A percentile compares a stretch with the other conserved stretches of the same genome.
These are phyloP conservation scores for Daldinia eschscholtzii DNA, from an alignment of 2,329 filamentous ascomycete species.

Conservation along the genomic window DNA sequence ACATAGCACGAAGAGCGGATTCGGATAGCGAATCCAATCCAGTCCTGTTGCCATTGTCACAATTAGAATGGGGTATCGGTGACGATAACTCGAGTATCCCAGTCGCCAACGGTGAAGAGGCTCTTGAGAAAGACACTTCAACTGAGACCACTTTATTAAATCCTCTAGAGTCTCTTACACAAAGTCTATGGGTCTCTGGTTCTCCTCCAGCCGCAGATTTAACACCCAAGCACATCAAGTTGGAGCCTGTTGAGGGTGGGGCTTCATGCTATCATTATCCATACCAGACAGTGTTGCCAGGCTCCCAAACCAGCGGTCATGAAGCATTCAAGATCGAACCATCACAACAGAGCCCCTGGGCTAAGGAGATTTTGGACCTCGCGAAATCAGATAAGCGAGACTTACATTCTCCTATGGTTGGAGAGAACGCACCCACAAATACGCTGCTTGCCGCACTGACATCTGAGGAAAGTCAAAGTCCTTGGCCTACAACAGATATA, in stretches of 20 bases:
- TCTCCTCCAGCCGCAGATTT: constrained; percentile 17
- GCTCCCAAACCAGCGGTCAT: constrained; percentile 25
- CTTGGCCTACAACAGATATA: constrained; percentile 14
- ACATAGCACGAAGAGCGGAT: constrained; percentile 12
- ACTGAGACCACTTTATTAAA: neutral
- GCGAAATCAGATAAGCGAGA: constrained; percentile 6
- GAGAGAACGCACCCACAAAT: neutral
- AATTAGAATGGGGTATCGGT: constrained; percentile 33
- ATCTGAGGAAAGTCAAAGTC: constrained; percentile 17
- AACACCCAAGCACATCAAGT: constrained; percentile 34
- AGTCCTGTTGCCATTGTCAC: constrained; percentile 36
- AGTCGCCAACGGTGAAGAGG: constrained; percentile 18
- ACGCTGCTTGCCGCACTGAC: neutral
- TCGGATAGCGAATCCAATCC: constrained; percentile 28
- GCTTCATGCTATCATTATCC: constrained; percentile 15
- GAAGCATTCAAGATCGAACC: constrained; percentile 36
- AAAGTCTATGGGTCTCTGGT: constrained; percentile 48
- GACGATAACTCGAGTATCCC: constrained; percentile 7
- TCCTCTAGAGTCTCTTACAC: constrained; percentile 10
- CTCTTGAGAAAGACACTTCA: constrained; percentile 5
- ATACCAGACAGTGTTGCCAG: constrained; percentile 13
- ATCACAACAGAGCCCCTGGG: constrained; percentile 53
- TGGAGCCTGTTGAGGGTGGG: constrained; percentile 29
- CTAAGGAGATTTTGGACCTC: constrained; percentile 25
- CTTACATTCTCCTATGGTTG: neutral